A percentile compares a stretch with the other conserved stretches of the same genome.
Conservation (phyloP, 371 early-diverging fungal genomes). For the Haplosporangium sp. region DNA sequence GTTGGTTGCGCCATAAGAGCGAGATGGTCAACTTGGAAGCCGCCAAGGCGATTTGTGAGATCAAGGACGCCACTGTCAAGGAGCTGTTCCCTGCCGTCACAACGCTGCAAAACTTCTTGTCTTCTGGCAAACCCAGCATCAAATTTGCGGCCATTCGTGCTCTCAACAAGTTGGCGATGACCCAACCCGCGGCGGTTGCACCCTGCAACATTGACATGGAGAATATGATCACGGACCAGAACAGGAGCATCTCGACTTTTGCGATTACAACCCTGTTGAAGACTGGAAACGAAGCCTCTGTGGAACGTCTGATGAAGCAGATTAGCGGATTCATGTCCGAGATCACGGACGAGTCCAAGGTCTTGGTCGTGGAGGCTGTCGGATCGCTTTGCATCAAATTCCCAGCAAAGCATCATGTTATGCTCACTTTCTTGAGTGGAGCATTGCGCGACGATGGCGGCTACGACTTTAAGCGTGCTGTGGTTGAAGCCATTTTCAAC, state of each 20-base stretch:
- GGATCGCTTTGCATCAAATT: constrained; percentile 96
- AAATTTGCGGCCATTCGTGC: constrained; percentile 98
- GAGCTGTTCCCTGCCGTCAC: constrained; percentile 94
- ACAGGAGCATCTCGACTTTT: constrained; percentile 97
- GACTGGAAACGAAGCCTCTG: constrained; percentile 97
- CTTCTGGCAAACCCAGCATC: constrained; percentile 91
- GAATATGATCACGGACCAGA: constrained; percentile 93
- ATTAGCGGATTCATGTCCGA: constrained; percentile 96
- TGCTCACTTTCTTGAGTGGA: constrained; percentile 92
- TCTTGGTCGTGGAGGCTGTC: constrained; percentile 97
- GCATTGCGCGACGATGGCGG: constrained; percentile 98
- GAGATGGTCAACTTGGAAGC: constrained; percentile 98
- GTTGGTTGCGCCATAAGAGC: constrained; percentile 91
- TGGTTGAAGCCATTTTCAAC: constrained; percentile 97
- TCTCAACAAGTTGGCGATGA: constrained; percentile 90
- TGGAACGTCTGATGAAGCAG: constrained; percentile 98
- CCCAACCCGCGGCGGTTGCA: constrained; percentile 88
- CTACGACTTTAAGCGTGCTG: constrained; percentile 94
- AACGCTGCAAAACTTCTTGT: constrained; percentile 92
- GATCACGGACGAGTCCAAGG: constrained; percentile 98
- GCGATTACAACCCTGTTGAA: constrained; percentile 98
- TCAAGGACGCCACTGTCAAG: constrained; percentile 83
- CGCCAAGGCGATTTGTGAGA: constrained; percentile 95
- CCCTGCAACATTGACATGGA: constrained; percentile 98
- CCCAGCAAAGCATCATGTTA: constrained; percentile 93